phyloP scores from a whole-genome alignment of 352 stramenopile genomes.

The Thraustochytrium sp. region DNA sequence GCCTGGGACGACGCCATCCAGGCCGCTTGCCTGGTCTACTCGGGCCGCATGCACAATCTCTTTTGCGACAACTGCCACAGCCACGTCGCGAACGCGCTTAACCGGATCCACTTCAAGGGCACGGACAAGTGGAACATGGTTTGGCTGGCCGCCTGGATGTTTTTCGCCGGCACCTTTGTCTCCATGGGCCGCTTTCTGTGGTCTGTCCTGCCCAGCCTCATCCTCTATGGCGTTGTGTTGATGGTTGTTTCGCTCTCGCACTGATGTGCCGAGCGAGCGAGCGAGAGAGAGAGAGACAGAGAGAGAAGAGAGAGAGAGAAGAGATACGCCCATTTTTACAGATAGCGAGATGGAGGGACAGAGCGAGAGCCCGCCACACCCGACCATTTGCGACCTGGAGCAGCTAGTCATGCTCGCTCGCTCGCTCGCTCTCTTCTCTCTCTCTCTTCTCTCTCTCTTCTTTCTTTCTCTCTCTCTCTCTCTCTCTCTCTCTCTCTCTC shows the following conservation, averaged over 20 bases:
- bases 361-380: no score
- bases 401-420: not conserved
- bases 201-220: slow-evolving; percentile 57
- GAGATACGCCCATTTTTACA: no score
- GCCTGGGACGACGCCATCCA: slow-evolving; percentile 81
- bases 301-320: no score
- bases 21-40: slow-evolving; percentile 82
- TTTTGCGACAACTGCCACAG: slow-evolving; percentile 95
- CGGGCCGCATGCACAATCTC: slow-evolving; percentile 88
- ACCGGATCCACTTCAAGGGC: slow-evolving; percentile 55
- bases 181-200: slow-evolving; percentile 51
- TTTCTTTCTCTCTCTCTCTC: not conserved
- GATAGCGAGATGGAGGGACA: no score
- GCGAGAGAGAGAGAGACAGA: not conserved
- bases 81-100: slow-evolving; percentile 76
- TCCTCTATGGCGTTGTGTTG: not conserved
- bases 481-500: not conserved
- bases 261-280: no score
- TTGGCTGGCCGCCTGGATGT: slow-evolving; percentile 63
- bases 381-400: no score
- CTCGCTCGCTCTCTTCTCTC: not conserved
- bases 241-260: not conserved
- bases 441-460: not conserved
- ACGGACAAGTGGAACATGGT: slow-evolving; percentile 61
- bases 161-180: slow-evolving; percentile 62